Conservation (phyloP, 306 rosid species). For the Rosa lucieae region DNA sequence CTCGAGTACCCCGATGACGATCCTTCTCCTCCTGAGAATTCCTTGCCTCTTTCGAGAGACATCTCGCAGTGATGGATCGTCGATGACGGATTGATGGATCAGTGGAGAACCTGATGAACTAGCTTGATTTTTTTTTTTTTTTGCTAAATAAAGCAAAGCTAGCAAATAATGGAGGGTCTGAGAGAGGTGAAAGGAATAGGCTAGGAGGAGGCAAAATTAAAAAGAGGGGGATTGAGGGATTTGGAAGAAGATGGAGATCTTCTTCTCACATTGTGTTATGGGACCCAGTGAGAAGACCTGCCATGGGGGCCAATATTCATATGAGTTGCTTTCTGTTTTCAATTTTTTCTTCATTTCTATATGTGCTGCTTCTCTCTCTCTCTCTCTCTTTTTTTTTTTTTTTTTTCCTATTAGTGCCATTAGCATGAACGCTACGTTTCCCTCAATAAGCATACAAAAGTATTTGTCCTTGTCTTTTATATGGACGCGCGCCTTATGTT, state of each 20-base stretch:
- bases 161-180: constrained; percentile 17
- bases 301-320: constrained; percentile 62
- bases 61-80: constrained; percentile 21
- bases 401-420: constrained; percentile 10
- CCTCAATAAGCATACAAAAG: constrained; percentile 37
- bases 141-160: constrained; percentile 30
- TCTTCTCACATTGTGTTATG: constrained; percentile 35
- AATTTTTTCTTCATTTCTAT: constrained; percentile 35
- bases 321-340: constrained; percentile 45
- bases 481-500: neutral
- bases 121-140: neutral
- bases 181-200: constrained; percentile 66
- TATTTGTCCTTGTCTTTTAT: constrained; percentile 36
- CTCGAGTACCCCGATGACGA: constrained; percentile 32
- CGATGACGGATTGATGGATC: neutral
- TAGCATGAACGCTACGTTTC: constrained; percentile 27
- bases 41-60: constrained; percentile 58
- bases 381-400: constrained; percentile 4
- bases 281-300: constrained; percentile 72
- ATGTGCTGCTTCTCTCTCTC: constrained; percentile 32
- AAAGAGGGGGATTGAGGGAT: constrained; percentile 30
- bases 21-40: constrained; percentile 57
- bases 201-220: constrained; percentile 28
- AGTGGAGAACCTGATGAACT: neutral
- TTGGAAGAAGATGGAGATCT: constrained; percentile 45